These are phyloP conservation scores for Phytophthora pistaciae DNA, from an alignment of 352 stramenopile species.

Conservation along the genomic window DNA sequence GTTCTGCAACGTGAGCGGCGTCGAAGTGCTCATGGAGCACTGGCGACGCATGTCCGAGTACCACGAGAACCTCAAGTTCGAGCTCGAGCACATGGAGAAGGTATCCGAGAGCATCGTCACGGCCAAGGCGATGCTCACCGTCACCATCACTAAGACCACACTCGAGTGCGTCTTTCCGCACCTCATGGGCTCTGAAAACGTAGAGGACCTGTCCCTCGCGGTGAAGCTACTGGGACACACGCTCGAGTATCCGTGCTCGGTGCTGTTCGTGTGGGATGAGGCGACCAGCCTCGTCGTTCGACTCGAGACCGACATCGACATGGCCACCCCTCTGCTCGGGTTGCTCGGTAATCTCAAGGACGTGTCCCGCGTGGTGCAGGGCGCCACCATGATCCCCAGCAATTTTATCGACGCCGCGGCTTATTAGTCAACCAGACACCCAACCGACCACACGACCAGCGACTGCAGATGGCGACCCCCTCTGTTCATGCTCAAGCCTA, in stretches of 20 bases:
- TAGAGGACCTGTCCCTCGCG: slow-evolving; percentile 38
- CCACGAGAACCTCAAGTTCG: slow-evolving; percentile 47
- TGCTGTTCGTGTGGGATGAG: slow-evolving; percentile 51
- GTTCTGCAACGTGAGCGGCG: slow-evolving; percentile 40
- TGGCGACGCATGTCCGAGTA: slow-evolving; percentile 48
- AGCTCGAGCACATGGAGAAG: slow-evolving; percentile 45
- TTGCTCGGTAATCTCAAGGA: slow-evolving; percentile 38
- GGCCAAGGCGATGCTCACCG: slow-evolving; percentile 28
- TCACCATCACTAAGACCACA: slow-evolving; percentile 43
- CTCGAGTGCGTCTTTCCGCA: slow-evolving; percentile 47
- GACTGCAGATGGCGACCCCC: background rate
- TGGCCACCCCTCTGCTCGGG: slow-evolving; percentile 30
- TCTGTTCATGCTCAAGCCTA: background rate
- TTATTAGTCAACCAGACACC: background rate
- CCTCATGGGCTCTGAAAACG: slow-evolving; percentile 42
- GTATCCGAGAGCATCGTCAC: slow-evolving; percentile 40
- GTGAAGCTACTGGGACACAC: slow-evolving; percentile 41
- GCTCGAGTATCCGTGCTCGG: slow-evolving; percentile 40
- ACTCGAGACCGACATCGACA: slow-evolving; percentile 39
- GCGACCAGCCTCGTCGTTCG: slow-evolving; percentile 40
- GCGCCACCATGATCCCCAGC: slow-evolving; percentile 23
- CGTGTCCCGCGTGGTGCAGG: slow-evolving; percentile 31
- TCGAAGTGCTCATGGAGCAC: slow-evolving; percentile 40
- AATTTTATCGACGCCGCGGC: slow-evolving; percentile 21
- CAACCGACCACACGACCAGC: background rate